phyloP scores from a whole-genome alignment of 1,139 yeast genomes.

The Taphrina sp. region DNA sequence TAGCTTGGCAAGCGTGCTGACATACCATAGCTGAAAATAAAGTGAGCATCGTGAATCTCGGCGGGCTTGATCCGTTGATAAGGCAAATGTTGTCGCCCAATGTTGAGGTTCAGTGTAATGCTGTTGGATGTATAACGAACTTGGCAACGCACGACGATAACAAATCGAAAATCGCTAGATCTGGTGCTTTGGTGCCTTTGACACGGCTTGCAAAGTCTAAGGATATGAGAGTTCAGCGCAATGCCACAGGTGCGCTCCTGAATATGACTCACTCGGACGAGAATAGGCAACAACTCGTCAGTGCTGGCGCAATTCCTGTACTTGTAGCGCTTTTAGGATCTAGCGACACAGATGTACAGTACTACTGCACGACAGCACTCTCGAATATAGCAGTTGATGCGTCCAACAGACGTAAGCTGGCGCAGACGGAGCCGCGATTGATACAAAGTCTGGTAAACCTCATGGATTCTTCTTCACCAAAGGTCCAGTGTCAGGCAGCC shows the following conservation, averaged over 20 bases:
- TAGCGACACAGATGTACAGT: slow-evolving; percentile 93
- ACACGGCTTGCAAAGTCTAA: slow-evolving; percentile 91
- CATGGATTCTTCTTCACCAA: slow-evolving; percentile 83
- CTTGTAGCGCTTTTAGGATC: slow-evolving; percentile 83
- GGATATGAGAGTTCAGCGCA: slow-evolving; percentile 94
- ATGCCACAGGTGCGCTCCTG: slow-evolving; percentile 94
- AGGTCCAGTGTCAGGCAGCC: slow-evolving; percentile 98
- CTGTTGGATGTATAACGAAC: slow-evolving; percentile 97
- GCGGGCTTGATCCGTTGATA: slow-evolving; percentile 91
- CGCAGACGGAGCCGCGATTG: slow-evolving; percentile 91
- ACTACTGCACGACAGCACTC: slow-evolving; percentile 95
- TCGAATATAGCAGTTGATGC: slow-evolving; percentile 97
- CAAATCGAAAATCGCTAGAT: slow-evolving; percentile 89
- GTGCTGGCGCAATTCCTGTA: slow-evolving; percentile 98
- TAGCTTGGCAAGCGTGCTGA: background rate
- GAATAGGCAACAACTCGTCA: slow-evolving; percentile 92
- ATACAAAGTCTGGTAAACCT: slow-evolving; percentile 81
- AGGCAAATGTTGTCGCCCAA: slow-evolving; percentile 97
- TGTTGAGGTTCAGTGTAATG: slow-evolving; percentile 97
- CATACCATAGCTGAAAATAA: slow-evolving; percentile 64
- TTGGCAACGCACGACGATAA: slow-evolving; percentile 98
- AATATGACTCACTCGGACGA: slow-evolving; percentile 98
- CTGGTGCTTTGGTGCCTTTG: slow-evolving; percentile 93
- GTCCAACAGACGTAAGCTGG: slow-evolving; percentile 76
- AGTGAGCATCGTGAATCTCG: slow-evolving; percentile 92